A percentile compares a stretch with the other conserved stretches of the same genome.
Conservation (phyloP, 306 rosid genomes). For the Vicia faba region DNA sequence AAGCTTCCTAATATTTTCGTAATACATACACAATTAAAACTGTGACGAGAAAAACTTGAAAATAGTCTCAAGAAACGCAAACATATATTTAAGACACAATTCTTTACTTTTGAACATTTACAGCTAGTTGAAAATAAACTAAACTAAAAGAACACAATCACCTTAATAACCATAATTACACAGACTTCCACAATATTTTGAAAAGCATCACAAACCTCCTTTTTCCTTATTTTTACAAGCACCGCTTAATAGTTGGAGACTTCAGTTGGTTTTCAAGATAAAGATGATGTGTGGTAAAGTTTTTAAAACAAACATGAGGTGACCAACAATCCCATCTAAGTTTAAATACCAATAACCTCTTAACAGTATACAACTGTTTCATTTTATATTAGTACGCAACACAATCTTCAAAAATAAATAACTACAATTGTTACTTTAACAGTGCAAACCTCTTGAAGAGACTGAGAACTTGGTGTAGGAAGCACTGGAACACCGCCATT, state of each 20-base stretch:
- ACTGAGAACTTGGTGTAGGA: slow-evolving; percentile 71
- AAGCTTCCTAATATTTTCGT: neutral
- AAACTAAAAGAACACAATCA: neutral
- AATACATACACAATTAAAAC: neutral
- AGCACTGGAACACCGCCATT: slow-evolving; percentile 68
- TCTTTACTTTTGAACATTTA: neutral
- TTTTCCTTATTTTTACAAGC: neutral
- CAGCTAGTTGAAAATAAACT: neutral
- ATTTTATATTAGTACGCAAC: neutral
- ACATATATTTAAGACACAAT: neutral
- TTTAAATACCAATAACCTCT: neutral
- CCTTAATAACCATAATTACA: neutral
- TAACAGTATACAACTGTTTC: neutral
- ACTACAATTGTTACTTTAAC: neutral
- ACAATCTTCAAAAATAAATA: neutral
- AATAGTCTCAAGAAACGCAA: neutral
- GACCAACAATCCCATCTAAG: neutral
- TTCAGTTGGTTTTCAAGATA: neutral
- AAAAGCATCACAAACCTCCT: neutral
- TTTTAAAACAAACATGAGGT: neutral
- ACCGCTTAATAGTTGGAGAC: neutral
- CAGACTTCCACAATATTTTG: neutral
- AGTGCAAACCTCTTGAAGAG: slow-evolving; percentile 83
- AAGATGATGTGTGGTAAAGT: slow-evolving; percentile 8
- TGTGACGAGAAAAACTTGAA: neutral